Evolutionary conservation across 2,329 filamentous ascomycete species (phyloP), one percentile per base, ranked within the genome.

Genomic region (Alternaria gansuensis): DNA sequence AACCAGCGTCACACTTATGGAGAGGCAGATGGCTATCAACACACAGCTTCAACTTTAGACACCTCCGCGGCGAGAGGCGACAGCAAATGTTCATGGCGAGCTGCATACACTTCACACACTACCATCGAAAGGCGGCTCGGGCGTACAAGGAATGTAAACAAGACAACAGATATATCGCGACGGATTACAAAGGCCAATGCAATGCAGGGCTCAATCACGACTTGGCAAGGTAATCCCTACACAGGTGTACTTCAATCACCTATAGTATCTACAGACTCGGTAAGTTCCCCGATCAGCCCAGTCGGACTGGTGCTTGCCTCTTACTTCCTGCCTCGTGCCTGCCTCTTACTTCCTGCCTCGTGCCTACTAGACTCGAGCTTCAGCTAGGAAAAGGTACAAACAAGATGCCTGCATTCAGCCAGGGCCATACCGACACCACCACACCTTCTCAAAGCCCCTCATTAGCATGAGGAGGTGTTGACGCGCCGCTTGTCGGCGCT

Each of bases 391-490:
- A 14, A n/a, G 9, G 41, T 33, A 45, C n/a, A 29, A 45, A 21
- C 10, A 14, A 3, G 23, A 31, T 13, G 43, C 26, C 17, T 34
- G 31, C 11, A 40, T 13, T 13, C 21, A 40, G 21, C 37, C 23
- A 13, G 9, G 29, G 17, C 21, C 21, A 24, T 2, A 21, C 56
- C 66, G 64, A 70, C 61, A 24, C 13, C 23, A 50, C 41, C 40
- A 33, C 60, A 60, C 54, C 52, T 34, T 70, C 51, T 60, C 63
- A 62, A 67, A 61, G 60, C 65, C 68, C 48, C 23, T 57, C 43
- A 58, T 48, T 74, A 70, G 70, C 61, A 68, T 63, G 64, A 36
- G 59, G 56, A 34, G 62, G 59, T 65, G 63, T 58, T n/a, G 39
- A 55, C 44, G 53, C 54, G 52, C 61, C 62, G 57, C 53, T 49